These are phyloP conservation scores for Symmetrospora coprosmae DNA, from an alignment of 768 basidiomycete species.

Conservation along the genomic window DNA sequence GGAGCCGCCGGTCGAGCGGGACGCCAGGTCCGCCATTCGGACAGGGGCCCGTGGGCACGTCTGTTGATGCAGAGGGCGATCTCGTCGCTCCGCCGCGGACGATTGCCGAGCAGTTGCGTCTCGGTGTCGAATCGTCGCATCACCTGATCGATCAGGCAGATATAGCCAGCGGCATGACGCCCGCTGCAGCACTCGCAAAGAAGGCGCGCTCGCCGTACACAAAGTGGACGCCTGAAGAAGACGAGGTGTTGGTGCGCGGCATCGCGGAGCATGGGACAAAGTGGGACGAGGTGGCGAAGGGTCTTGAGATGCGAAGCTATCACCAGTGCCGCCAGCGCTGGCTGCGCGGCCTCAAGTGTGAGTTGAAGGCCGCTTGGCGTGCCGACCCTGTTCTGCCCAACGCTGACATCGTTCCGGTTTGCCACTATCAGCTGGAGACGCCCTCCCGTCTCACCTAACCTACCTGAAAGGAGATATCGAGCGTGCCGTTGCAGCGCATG, in stretches of 20 bases:
- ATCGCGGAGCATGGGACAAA: conserved; percentile 30
- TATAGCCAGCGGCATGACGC: conserved; percentile 10
- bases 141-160: conserved; percentile 13
- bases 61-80: not conserved
- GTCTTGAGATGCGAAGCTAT: conserved; percentile 31
- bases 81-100: not conserved
- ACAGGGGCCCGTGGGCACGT: no score
- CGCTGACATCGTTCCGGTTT: not conserved
- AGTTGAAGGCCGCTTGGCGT: not conserved
- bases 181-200: conserved; percentile 17
- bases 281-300: conserved; percentile 33
- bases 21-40: no score
- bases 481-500: conserved; percentile 11
- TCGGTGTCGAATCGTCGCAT: not conserved
- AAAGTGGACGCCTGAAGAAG: conserved; percentile 28
- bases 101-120: conserved; percentile 7
- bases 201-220: conserved; percentile 26
- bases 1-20: no score
- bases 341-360: conserved; percentile 26
- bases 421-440: conserved; percentile 17
- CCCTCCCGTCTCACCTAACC: conserved; percentile 19
- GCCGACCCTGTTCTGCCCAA: not conserved
- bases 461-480: conserved; percentile 19
- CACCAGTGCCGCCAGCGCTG: conserved; percentile 34
- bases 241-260: conserved; percentile 31